Conservation (phyloP, 2,329 filamentous ascomycete genomes). For the Incumbomyces delicatus region DNA sequence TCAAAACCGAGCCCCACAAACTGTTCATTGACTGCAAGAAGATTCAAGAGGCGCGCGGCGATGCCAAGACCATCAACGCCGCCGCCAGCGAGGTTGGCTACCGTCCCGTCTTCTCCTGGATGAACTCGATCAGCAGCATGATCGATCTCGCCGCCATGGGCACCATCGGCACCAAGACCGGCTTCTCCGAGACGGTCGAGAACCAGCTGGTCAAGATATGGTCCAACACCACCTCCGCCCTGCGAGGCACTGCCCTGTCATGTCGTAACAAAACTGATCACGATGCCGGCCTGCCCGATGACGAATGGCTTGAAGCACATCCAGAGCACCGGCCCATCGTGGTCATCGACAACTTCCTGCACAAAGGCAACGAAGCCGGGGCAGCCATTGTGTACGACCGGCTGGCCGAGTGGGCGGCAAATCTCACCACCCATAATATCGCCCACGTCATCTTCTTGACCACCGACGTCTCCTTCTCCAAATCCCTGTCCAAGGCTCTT, state of each 20-base stretch:
- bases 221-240: slow-evolving; percentile 67
- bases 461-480: slow-evolving; percentile 77
- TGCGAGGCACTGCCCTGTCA: slow-evolving; percentile 67
- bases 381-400: slow-evolving; percentile 61
- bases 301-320: slow-evolving; percentile 83
- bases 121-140: slow-evolving; percentile 87
- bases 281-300: slow-evolving; percentile 62
- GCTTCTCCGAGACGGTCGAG: slow-evolving; percentile 87
- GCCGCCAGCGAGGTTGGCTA: slow-evolving; percentile 81
- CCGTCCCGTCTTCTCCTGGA: slow-evolving; percentile 87
- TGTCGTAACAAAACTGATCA: slow-evolving; percentile 61
- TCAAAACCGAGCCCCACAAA: slow-evolving; percentile 62
- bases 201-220: slow-evolving; percentile 82
- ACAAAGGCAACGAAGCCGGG: slow-evolving; percentile 59
- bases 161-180: slow-evolving; percentile 86
- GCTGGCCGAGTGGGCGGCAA: slow-evolving; percentile 80
- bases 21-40: slow-evolving; percentile 87
- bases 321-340: slow-evolving; percentile 74
- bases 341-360: slow-evolving; percentile 83
- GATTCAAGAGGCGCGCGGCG: slow-evolving; percentile 81
- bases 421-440: slow-evolving; percentile 73
- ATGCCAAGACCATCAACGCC: slow-evolving; percentile 71
- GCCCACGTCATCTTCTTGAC: slow-evolving; percentile 94
- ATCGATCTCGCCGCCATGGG: slow-evolving; percentile 87
- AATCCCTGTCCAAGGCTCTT: slow-evolving; percentile 74